Evolutionary conservation across 768 basidiomycete genomes (phyloP).

Genomic region (Naematelia encephala): DNA sequence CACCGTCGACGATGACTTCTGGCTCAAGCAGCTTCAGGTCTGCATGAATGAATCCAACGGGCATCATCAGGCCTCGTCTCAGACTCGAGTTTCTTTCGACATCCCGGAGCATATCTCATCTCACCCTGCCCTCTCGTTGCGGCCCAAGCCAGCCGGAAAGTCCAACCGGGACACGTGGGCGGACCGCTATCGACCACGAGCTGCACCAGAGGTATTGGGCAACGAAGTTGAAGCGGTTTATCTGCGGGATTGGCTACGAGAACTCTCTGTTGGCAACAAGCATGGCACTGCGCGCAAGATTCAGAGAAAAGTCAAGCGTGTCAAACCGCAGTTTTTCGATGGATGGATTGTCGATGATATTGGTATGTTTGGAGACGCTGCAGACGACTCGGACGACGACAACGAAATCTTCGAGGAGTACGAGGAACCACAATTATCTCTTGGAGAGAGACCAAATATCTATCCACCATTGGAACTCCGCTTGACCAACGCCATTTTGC

Average conservation of each 20-base stretch:
- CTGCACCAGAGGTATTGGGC: constrained; percentile 41
- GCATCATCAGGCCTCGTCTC: neutral
- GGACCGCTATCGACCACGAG: constrained; percentile 43
- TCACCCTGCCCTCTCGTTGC: constrained; percentile 27
- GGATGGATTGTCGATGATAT: constrained; percentile 51
- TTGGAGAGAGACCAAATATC: constrained; percentile 14
- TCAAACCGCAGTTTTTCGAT: constrained; percentile 21
- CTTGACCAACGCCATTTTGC: constrained; percentile 80
- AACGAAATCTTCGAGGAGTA: constrained; percentile 20
- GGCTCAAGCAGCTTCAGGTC: neutral
- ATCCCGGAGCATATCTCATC: constrained; percentile 3
- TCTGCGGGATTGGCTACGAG: constrained; percentile 46
- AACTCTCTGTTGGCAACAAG: constrained; percentile 37
- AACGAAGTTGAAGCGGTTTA: constrained; percentile 48
- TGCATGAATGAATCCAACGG: neutral
- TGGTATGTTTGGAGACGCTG: constrained; percentile 33
- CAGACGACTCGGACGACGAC: constrained; percentile 14
- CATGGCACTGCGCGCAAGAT: constrained; percentile 21
- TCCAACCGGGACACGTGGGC: constrained; percentile 41
- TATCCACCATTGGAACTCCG: constrained; percentile 35
- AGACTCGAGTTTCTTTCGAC: neutral
- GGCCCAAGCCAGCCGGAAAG: neutral
- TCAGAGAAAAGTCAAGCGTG: constrained; percentile 37
- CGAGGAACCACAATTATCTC: constrained; percentile 16
- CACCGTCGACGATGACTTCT: neutral